Conservation (phyloP, 768 basidiomycete genomes). For the Tricholoma terreum region DNA sequence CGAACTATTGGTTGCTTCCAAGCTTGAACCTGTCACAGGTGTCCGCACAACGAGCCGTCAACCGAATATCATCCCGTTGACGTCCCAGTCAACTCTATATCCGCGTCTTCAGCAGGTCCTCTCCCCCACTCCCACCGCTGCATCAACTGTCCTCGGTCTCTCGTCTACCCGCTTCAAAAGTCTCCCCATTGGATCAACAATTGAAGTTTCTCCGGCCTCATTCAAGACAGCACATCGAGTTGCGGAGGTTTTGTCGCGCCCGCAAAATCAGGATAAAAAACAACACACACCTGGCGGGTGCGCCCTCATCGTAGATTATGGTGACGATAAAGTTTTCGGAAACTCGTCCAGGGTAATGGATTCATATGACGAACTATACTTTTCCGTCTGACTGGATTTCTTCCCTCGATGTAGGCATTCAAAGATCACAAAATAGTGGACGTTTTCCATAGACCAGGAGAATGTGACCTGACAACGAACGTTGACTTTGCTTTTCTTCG, state of each 20-base stretch:
- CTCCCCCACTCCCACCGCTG: constrained; percentile 49
- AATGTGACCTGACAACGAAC: constrained; percentile 92
- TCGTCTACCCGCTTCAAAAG: constrained; percentile 69
- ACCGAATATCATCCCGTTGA: constrained; percentile 1
- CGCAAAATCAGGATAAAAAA: neutral
- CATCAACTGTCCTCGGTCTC: constrained; percentile 53
- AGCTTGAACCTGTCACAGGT: constrained; percentile 16
- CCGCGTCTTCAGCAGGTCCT: constrained; percentile 63
- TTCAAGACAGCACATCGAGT: constrained; percentile 67
- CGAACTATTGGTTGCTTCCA: constrained; percentile 73
- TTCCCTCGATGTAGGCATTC: constrained; percentile 64
- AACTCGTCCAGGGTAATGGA: constrained; percentile 76
- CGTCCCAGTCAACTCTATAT: constrained; percentile 14
- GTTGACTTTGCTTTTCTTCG: constrained; percentile 91
- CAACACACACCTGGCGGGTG: constrained; percentile 40
- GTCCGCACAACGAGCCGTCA: neutral
- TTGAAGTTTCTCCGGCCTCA: constrained; percentile 78
- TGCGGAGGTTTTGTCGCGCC: constrained; percentile 52
- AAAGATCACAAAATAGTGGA: constrained; percentile 82
- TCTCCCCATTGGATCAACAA: constrained; percentile 63
- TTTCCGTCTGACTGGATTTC: neutral
- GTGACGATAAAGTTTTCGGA: constrained; percentile 63
- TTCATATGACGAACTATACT: neutral
- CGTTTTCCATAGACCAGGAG: constrained; percentile 80
- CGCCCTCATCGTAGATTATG: constrained; percentile 90